These are phyloP conservation scores for Erythrobasidium hasegawianum DNA, from an alignment of 1,284 basidiomycete genomes.

Conservation along the genomic window DNA sequence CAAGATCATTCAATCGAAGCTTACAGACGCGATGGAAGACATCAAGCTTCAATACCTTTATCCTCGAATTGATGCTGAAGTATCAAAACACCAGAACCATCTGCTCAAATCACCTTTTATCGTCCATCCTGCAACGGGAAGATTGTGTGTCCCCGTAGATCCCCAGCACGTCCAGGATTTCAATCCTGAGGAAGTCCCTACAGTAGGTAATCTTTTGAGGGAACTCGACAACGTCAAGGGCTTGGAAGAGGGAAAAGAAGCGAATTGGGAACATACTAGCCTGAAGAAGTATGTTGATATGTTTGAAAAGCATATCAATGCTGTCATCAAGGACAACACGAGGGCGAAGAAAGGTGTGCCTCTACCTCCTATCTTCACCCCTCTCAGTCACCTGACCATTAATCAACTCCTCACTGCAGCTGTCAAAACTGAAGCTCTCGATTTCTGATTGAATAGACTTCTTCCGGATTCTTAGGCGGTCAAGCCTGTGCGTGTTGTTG, in stretches of 20 bases:
- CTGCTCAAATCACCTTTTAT: conserved; percentile 97
- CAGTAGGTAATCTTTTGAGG: conserved; percentile 71
- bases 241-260: conserved; percentile 36
- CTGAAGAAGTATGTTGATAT: conserved; percentile 86
- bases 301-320: conserved; percentile 67
- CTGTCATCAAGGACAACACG: conserved; percentile 51
- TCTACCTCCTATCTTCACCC: background rate
- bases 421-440: conserved; percentile 31
- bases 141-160: conserved; percentile 91
- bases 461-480: too few species aligned
- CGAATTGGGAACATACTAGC: conserved; percentile 55
- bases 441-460: too few species aligned
- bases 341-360: conserved; percentile 41
- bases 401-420: background rate
- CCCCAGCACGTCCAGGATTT: conserved; percentile 73
- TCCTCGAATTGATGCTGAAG: conserved; percentile 92
- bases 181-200: conserved; percentile 80
- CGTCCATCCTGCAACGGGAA: conserved; percentile 88
- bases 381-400: too few species aligned
- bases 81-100: conserved; percentile 96
- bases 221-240: conserved; percentile 63
- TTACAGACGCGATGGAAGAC: conserved; percentile 64
- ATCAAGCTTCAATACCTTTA: conserved; percentile 93
- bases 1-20: conserved; percentile 43
- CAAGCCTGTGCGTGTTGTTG: too few species aligned